Conservation (phyloP, 306 rosid genomes). For the Cucumis cinereus region DNA sequence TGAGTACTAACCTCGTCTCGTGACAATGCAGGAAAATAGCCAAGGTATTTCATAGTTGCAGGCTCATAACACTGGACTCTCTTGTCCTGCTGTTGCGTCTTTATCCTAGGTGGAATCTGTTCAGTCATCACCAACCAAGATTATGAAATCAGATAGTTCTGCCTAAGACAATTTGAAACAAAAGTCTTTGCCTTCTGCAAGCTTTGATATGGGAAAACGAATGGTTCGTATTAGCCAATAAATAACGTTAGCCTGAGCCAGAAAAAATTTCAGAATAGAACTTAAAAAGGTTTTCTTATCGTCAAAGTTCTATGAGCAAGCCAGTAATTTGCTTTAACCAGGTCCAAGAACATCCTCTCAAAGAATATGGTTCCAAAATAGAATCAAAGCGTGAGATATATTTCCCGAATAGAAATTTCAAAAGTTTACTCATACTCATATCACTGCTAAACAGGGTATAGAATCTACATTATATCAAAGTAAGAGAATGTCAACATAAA, state of each 20-base stretch:
- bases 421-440: neutral
- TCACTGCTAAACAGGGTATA: neutral
- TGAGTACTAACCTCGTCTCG: conserved; percentile 51
- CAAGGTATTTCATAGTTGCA: conserved; percentile 91
- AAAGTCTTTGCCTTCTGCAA: neutral
- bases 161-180: neutral
- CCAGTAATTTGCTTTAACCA: neutral
- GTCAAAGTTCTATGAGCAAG: neutral
- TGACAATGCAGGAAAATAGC: conserved; percentile 57
- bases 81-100: conserved; percentile 50
- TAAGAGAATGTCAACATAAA: neutral
- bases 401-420: neutral
- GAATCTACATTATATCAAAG: neutral
- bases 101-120: conserved; percentile 85
- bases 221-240: neutral
- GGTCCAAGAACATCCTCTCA: neutral
- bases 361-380: neutral
- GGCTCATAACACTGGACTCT: conserved; percentile 91
- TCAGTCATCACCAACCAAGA: conserved; percentile 13
- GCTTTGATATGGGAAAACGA: neutral
- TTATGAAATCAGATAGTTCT: neutral
- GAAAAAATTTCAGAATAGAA: neutral
- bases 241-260: neutral
- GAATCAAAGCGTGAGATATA: neutral
- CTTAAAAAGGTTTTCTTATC: neutral